phyloP scores from a whole-genome alignment of 176 grass and related monocot genomes.

The Tillandsia leiboldiana region DNA sequence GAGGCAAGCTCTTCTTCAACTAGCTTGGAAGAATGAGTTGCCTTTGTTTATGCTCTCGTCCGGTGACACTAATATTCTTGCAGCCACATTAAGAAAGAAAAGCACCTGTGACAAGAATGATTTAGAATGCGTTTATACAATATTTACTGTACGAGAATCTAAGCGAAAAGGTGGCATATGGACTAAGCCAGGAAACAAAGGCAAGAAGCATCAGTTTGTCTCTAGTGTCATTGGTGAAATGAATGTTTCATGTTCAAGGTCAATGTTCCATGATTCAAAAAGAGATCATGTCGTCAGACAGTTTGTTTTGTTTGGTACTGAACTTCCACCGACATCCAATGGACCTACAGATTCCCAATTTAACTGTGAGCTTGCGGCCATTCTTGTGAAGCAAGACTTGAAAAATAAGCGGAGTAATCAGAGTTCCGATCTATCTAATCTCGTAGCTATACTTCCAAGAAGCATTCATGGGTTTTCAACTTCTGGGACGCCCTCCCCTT shows the following conservation, averaged over 20 bases:
- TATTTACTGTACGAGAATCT: constrained; percentile 59
- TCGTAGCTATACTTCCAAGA: constrained; percentile 59
- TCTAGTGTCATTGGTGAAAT: constrained; percentile 58
- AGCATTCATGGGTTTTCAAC: constrained; percentile 55
- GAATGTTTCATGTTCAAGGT: constrained; percentile 38
- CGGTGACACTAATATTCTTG: constrained; percentile 64
- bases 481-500: constrained; percentile 40
- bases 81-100: constrained; percentile 52
- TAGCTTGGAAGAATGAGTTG: constrained; percentile 72
- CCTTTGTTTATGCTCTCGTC: constrained; percentile 91
- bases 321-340: constrained; percentile 32
- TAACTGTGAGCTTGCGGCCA: constrained; percentile 57
- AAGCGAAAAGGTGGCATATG: constrained; percentile 54
- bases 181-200: constrained; percentile 53
- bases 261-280: constrained; percentile 29
- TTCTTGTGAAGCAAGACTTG: constrained; percentile 37
- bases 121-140: constrained; percentile 52
- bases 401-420: constrained; percentile 19
- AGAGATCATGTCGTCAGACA: constrained; percentile 41
- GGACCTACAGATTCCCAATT: constrained; percentile 29
- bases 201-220: constrained; percentile 59
- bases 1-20: constrained; percentile 65
- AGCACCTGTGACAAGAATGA: constrained; percentile 30
- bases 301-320: constrained; percentile 74
- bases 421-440: constrained; percentile 23